Evolutionary conservation across 805 yeast genomes (phyloP).

Genomic region (Pichia ethanolica): DNA sequence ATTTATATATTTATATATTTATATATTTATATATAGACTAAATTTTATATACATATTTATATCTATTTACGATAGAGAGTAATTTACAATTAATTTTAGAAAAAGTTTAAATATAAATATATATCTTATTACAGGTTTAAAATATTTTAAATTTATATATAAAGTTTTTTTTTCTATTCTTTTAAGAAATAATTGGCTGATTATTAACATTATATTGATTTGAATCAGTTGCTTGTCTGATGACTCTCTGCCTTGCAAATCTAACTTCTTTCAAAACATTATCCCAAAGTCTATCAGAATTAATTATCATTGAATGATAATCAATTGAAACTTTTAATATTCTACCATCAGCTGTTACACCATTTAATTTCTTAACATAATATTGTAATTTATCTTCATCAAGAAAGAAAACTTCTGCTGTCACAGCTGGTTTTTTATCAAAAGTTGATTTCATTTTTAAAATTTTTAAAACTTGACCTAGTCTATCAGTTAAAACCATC

Average conservation of each 20-base stretch:
- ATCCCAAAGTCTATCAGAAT: slow-evolving; percentile 10
- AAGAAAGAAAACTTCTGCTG: slow-evolving; percentile 16
- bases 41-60: too few species aligned
- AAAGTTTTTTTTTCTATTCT: neutral
- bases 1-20: too few species aligned
- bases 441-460: slow-evolving; percentile 1
- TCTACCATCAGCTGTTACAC: slow-evolving; percentile 14
- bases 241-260: neutral
- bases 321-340: slow-evolving; percentile 7
- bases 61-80: too few species aligned
- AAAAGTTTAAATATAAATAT: too few species aligned
- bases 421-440: slow-evolving; percentile 2
- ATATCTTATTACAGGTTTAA: too few species aligned
- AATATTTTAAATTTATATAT: neutral
- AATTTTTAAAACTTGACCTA: slow-evolving; percentile 18
- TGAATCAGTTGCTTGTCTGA: neutral
- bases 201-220: too few species aligned
- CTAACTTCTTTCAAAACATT: slow-evolving; percentile 8
- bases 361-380: slow-evolving; percentile 8
- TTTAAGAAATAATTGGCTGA: too few species aligned
- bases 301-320: slow-evolving; percentile 7
- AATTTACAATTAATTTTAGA: too few species aligned
- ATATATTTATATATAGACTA: too few species aligned
- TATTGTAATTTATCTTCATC: slow-evolving; percentile 6
- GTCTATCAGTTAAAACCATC: slow-evolving; percentile 15